Evolutionary conservation across 768 basidiomycete species (phyloP).

Genomic region (Kwoniella sp.): DNA sequence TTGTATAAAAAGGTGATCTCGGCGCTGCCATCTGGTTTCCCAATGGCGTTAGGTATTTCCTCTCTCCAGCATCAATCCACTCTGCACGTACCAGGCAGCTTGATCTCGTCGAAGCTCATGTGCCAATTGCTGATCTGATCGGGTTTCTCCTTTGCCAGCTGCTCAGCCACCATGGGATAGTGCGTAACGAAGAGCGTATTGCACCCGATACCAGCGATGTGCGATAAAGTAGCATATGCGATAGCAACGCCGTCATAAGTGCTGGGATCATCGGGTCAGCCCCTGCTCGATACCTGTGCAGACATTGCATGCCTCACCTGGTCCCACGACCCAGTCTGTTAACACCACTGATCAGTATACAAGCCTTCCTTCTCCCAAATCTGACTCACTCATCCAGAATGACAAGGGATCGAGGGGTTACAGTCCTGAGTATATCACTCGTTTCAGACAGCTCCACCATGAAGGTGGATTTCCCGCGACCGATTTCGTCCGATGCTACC

Average conservation of each 20-base stretch:
- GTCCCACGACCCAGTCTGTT: conserved; percentile 45
- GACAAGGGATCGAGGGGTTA: conserved; percentile 72
- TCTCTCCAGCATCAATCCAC: not conserved
- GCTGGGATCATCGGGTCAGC: conserved; percentile 52
- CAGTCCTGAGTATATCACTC: conserved; percentile 74
- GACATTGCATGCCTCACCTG: conserved; percentile 9
- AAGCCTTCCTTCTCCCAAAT: too few relatives aligned
- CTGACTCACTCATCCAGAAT: conserved; percentile 64
- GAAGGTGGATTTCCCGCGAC: conserved; percentile 80
- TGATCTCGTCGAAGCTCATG: conserved; percentile 74
- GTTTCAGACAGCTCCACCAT: conserved; percentile 98
- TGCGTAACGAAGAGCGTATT: conserved; percentile 81
- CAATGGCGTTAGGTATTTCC: conserved; percentile 1
- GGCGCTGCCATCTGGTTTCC: conserved; percentile 65
- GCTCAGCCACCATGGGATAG: conserved; percentile 71
- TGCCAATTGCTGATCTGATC: conserved; percentile 63
- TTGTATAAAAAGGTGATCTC: conserved; percentile 84
- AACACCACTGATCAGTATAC: not conserved
- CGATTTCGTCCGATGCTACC: conserved; percentile 75
- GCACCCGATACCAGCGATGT: conserved; percentile 38
- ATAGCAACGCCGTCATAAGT: conserved; percentile 73
- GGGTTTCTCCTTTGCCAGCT: conserved; percentile 44
- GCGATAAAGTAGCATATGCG: conserved; percentile 44
- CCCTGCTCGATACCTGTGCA: too few relatives aligned
- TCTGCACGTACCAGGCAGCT: conserved; percentile 53